These are phyloP conservation scores for Aspergillus fumigatus DNA, from an alignment of 2,329 filamentous ascomycete species.

Conservation along the genomic window DNA sequence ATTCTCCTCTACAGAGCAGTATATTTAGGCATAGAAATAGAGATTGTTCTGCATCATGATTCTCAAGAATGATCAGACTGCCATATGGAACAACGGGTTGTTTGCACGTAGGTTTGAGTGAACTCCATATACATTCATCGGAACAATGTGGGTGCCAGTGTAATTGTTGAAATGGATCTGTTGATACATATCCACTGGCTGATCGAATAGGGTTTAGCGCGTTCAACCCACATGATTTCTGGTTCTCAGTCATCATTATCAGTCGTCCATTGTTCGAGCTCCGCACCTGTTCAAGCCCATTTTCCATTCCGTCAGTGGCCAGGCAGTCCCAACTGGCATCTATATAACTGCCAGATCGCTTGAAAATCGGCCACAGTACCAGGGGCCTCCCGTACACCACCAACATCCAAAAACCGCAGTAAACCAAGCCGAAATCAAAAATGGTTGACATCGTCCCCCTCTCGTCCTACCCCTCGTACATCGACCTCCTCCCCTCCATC, in stretches of 20 bases:
- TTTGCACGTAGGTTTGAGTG: too few species aligned
- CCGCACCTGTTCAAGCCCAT: not conserved
- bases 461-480: conserved; percentile 54
- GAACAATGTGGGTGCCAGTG: too few species aligned
- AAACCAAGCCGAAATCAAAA: conserved; percentile 8
- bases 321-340: not conserved
- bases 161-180: not conserved
- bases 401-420: not conserved
- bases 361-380: not conserved
- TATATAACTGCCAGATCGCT: not conserved
- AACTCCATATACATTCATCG: not conserved
- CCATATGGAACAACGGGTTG: too few species aligned
- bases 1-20: not conserved
- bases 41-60: not conserved
- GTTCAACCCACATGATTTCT: not conserved
- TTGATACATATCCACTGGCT: not conserved
- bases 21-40: not conserved
- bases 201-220: not conserved
- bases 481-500: conserved; percentile 79
- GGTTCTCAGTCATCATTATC: conserved; percentile 1
- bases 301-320: not conserved
- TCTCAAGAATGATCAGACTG: not conserved
- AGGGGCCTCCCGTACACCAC: not conserved
- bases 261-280: not conserved
- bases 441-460: conserved; percentile 49